Conservation (phyloP, 2,329 filamentous ascomycete species). For the Calycina herbarum region DNA sequence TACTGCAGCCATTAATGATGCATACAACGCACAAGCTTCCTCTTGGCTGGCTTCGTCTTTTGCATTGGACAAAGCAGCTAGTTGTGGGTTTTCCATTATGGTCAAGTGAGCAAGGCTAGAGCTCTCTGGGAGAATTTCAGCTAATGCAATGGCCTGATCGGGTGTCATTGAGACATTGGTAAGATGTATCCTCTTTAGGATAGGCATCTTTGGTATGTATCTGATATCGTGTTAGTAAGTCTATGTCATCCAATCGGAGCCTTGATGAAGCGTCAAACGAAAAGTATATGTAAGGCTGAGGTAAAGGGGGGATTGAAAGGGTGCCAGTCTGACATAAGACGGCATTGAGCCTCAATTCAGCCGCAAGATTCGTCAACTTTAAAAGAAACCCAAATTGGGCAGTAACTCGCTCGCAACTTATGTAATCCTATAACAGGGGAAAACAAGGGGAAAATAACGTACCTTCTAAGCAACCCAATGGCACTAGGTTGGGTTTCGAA, state of each 20-base stretch:
- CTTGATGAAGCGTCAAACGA: neutral
- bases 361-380: constrained; percentile 8
- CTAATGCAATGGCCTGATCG: constrained; percentile 86
- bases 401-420: constrained; percentile 6
- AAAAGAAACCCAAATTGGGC: constrained; percentile 8
- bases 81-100: constrained; percentile 75
- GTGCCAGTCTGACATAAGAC: constrained; percentile 15
- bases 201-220: constrained; percentile 75
- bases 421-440: neutral
- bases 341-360: constrained; percentile 13
- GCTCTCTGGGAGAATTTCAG: constrained; percentile 86
- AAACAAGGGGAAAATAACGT: constrained; percentile 30
- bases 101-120: constrained; percentile 81
- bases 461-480: constrained; percentile 73
- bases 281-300: constrained; percentile 8
- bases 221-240: constrained; percentile 40
- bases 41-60: constrained; percentile 80
- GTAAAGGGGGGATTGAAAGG: neutral
- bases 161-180: constrained; percentile 80
- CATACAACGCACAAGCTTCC: constrained; percentile 91
- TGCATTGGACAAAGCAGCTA: constrained; percentile 70
- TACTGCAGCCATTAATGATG: constrained; percentile 84
- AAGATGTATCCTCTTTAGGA: constrained; percentile 82
- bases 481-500: constrained; percentile 75
- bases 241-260: constrained; percentile 11